A percentile compares a stretch with the other conserved stretches of the same genome.
These are phyloP conservation scores for Aspergillus diversus DNA, from an alignment of 495 filamentous ascomycete species.

Conservation along the genomic window DNA sequence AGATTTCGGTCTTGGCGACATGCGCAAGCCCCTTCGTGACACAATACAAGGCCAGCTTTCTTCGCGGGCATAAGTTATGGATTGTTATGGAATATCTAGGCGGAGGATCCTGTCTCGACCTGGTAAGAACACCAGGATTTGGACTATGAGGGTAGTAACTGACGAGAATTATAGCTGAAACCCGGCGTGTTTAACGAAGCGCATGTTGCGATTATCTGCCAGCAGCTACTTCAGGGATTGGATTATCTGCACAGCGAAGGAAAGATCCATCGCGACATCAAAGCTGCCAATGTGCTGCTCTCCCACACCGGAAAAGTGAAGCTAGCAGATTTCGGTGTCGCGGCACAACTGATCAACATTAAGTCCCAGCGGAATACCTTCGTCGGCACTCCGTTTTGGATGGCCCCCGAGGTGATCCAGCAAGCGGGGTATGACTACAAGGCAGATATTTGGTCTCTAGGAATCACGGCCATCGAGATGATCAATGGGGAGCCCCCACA, in stretches of 20 bases:
- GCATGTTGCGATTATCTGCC: slow-evolving; percentile 93
- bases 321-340: slow-evolving; percentile 96
- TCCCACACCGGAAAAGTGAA: slow-evolving; percentile 91
- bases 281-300: slow-evolving; percentile 90
- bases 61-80: slow-evolving; percentile 95
- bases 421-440: slow-evolving; percentile 97
- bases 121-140: slow-evolving; percentile 55
- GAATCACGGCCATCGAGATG: slow-evolving; percentile 94
- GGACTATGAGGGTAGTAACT: slow-evolving; percentile 21
- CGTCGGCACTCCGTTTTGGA: slow-evolving; percentile 99
- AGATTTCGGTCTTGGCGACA: slow-evolving; percentile 93
- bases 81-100: slow-evolving; percentile 99
- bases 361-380: slow-evolving; percentile 98
- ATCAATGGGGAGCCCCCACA: slow-evolving; percentile 92
- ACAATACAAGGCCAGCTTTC: slow-evolving; percentile 93
- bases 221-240: slow-evolving; percentile 84
- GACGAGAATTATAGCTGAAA: slow-evolving; percentile 66
- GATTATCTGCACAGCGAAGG: slow-evolving; percentile 94
- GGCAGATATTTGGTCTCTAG: slow-evolving; percentile 97
- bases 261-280: slow-evolving; percentile 97
- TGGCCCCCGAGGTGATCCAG: slow-evolving; percentile 98
- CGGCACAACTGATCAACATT: slow-evolving; percentile 94
- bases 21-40: slow-evolving; percentile 93
- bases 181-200: slow-evolving; percentile 87
- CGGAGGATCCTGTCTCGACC: slow-evolving; percentile 88